phyloP scores from a whole-genome alignment of 2,329 filamentous ascomycete species.

The Colletotrichum musicola region DNA sequence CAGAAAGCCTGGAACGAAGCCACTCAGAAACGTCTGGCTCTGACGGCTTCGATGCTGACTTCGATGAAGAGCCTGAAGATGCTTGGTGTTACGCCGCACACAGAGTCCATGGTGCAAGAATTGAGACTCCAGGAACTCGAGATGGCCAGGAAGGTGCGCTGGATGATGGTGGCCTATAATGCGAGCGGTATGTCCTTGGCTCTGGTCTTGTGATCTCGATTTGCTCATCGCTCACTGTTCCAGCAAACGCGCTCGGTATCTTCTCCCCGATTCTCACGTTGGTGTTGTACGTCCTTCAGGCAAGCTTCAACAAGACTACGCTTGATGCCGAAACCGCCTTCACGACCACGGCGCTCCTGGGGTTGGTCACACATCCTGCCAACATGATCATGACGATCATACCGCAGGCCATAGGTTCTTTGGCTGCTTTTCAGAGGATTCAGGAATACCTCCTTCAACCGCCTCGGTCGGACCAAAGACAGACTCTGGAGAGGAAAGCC shows the following conservation, averaged over 20 bases:
- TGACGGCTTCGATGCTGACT: conserved; percentile 46
- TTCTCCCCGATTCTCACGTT: conserved; percentile 29
- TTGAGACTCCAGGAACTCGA: conserved; percentile 47
- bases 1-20: conserved; percentile 26
- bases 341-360: conserved; percentile 42
- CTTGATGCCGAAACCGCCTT: conserved; percentile 36
- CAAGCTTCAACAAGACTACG: background rate
- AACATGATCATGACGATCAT: conserved; percentile 35
- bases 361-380: conserved; percentile 39
- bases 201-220: background rate
- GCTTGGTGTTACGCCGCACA: conserved; percentile 48
- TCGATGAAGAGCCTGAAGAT: conserved; percentile 54
- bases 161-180: conserved; percentile 38
- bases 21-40: conserved; percentile 46
- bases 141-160: conserved; percentile 23
- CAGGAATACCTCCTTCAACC: conserved; percentile 38
- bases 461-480: conserved; percentile 19
- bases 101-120: conserved; percentile 50
- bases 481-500: background rate
- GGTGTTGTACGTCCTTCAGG: conserved; percentile 4
- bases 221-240: background rate
- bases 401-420: conserved; percentile 34
- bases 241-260: conserved; percentile 39
- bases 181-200: conserved; percentile 19
- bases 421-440: conserved; percentile 40